These are phyloP conservation scores for Entomortierella chlamydospora DNA, from an alignment of 192 early-diverging fungal genomes.

Conservation along the genomic window DNA sequence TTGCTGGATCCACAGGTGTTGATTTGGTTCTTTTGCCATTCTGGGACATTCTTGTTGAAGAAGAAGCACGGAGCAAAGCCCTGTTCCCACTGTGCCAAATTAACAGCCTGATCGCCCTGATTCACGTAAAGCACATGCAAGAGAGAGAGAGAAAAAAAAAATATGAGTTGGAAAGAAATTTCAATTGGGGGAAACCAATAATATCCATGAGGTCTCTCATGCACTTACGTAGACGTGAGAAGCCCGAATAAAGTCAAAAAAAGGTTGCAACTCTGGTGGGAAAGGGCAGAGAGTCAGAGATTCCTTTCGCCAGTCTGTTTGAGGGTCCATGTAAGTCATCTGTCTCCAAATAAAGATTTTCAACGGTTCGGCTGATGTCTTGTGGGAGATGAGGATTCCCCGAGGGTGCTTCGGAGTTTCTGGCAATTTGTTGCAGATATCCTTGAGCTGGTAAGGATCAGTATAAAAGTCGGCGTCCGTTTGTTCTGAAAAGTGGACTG, in stretches of 20 bases:
- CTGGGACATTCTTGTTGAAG: not conserved
- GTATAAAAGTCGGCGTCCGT: not conserved
- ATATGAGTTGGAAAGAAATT: not conserved
- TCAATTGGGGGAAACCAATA: too few species aligned
- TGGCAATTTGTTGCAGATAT: conserved; percentile 8
- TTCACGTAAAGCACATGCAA: too few species aligned
- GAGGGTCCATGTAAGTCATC: not conserved
- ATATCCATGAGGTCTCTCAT: too few species aligned
- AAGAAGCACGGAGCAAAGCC: conserved; percentile 23
- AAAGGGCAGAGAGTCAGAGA: conserved; percentile 13
- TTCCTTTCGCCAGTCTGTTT: conserved; percentile 8
- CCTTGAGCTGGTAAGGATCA: not conserved
- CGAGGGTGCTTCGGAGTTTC: not conserved
- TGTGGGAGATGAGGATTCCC: not conserved
- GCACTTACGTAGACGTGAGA: not conserved
- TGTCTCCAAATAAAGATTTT: conserved; percentile 18
- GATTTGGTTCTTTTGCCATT: not conserved
- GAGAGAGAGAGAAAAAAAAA: not conserved
- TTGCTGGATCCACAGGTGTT: not conserved
- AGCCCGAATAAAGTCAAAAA: conserved; percentile 7
- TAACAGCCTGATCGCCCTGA: too few species aligned
- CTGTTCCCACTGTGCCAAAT: not conserved
- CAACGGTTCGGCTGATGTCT: not conserved
- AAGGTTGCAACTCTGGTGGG: conserved; percentile 13
- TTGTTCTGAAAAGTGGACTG: not conserved